Evolutionary conservation across 139 green algal species (phyloP).

Genomic region (Pleodorina starrii): DNA sequence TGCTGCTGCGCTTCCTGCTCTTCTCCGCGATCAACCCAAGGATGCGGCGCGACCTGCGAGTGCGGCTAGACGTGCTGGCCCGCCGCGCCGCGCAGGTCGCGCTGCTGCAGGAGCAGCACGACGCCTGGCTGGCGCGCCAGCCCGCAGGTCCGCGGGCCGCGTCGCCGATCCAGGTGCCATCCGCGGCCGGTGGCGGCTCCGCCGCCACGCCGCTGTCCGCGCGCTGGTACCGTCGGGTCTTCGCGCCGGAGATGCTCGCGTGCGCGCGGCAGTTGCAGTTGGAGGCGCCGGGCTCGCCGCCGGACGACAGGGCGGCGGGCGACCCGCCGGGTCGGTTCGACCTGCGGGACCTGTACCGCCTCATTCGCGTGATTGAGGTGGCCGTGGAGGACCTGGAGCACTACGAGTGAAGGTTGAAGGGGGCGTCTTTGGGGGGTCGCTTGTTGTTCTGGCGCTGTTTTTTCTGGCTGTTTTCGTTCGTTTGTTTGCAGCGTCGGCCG

Average conservation of each 20-base stretch:
- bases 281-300: neutral
- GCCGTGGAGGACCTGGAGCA: constrained; percentile 32
- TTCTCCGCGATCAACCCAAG: neutral
- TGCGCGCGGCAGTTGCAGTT: constrained; percentile 5
- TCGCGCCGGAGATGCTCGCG: constrained; percentile 14
- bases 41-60: neutral
- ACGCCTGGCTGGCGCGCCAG: constrained; percentile 10
- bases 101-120: constrained; percentile 30
- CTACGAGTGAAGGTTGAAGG: neutral
- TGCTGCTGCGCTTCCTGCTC: constrained; percentile 34
- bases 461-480: neutral
- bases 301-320: neutral
- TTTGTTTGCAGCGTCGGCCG: neutral
- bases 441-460: neutral
- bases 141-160: neutral
- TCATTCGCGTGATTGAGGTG: constrained; percentile 38
- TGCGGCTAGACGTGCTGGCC: constrained; percentile 7
- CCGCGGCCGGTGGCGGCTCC: neutral
- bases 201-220: neutral
- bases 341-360: constrained; percentile 47
- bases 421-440: neutral
- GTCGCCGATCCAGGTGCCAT: neutral
- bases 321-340: constrained; percentile 38
- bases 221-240: constrained; percentile 19
- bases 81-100: constrained; percentile 8